Percentiles rank a stretch among this genome's conserved stretches.
Conservation (phyloP, 2,329 filamentous ascomycete species). For the Neocatenulostroma microsporum region DNA sequence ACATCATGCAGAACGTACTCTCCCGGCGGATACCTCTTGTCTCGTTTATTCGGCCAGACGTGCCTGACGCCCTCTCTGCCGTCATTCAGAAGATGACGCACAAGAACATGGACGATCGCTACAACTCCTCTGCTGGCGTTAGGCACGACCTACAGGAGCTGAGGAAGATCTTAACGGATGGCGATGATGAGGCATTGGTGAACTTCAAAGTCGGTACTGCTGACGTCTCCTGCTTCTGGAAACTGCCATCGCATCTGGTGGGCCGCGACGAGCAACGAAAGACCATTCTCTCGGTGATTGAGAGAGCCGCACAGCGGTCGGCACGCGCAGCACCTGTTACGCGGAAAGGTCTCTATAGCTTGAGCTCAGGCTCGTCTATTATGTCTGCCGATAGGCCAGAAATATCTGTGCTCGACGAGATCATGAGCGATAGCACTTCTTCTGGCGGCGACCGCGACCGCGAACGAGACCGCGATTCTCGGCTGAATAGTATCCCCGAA, state of each 20-base stretch:
- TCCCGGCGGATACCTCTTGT: constrained; percentile 69
- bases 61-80: constrained; percentile 71
- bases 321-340: constrained; percentile 23
- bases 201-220: constrained; percentile 71
- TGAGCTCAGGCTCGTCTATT: constrained; percentile 41
- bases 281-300: constrained; percentile 64
- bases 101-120: constrained; percentile 78
- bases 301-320: constrained; percentile 64
- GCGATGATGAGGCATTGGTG: constrained; percentile 62
- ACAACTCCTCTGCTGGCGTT: constrained; percentile 80
- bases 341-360: constrained; percentile 37
- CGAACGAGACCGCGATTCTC: constrained; percentile 27
- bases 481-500: constrained; percentile 31
- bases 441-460: constrained; percentile 44
- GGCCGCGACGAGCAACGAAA: constrained; percentile 67
- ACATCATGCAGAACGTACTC: constrained; percentile 85
- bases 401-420: constrained; percentile 33
- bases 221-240: constrained; percentile 88
- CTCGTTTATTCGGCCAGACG: constrained; percentile 67
- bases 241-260: constrained; percentile 72
- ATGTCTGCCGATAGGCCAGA: constrained; percentile 24
- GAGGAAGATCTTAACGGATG: constrained; percentile 65
- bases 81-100: constrained; percentile 90
- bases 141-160: constrained; percentile 72
- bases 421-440: constrained; percentile 42